Evolutionary conservation across 176 grass and related monocot species (phyloP), one percentile per base, ranked within the genome.

Genomic region (Luzula sylvatica): DNA sequence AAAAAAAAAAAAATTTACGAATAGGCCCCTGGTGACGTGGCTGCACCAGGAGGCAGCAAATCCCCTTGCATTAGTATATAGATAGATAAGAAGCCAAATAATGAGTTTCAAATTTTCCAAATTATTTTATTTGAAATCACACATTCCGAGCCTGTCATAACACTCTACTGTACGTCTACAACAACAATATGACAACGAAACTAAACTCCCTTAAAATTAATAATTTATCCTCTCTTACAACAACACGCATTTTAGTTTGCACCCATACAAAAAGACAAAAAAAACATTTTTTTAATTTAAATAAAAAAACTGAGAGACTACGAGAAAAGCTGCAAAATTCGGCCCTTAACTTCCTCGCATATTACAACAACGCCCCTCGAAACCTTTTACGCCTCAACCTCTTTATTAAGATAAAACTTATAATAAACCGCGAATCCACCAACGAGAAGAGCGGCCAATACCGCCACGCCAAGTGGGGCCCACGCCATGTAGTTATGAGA

Each of bases 361-460:
- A 26, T 26, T 47, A 64, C 44, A 46, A 11, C 26, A 35, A 64
- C 19, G 13, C 41, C 44, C 39, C 23, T 44, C 28, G 18, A 62
- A n/a, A 17, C 15, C 29, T 42, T 17, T 64, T 42, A 64, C 23
- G 60, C 60, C 60, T 50, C 9, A 6, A 47, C 20, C 29, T 64
- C 45, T 41, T 26, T n/a, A 23, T 53, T 82, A 1, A 73, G 51
- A 69, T 82, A 78, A 58, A 78, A 87, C 59, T 87, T 74, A 66
- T 86, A 86, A 66, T 86, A 86, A 69, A 82, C 89, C 40, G 47
- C 70, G 13, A 78, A 65, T 5, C 66, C 42, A 0, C 49, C 76
- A 0, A 88, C 55, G 26, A 95, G 67, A 43, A 79, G 58, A 18
- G 75, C 14, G 1, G 88, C 55, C 0, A 57, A 51, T 14, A 54